Evolutionary conservation across 1,139 yeast species (phyloP), one percentile per base, ranked within the genome.

Genomic region (Sugiyamaella pinicola): DNA sequence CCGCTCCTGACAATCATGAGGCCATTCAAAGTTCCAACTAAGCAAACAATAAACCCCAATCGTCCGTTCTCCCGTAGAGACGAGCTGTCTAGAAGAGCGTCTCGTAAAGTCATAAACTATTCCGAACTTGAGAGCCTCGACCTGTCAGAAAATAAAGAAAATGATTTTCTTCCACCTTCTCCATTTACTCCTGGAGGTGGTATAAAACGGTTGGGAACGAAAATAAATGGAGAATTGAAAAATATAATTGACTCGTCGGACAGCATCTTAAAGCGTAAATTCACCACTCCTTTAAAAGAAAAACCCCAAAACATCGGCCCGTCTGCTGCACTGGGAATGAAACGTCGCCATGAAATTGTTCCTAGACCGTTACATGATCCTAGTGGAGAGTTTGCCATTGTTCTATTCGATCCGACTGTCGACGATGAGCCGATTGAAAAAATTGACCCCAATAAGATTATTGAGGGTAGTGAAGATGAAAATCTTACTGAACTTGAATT

Each of bases 331-430:
- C 73, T 91, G 55, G 98, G 98, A 0, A 89, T 90, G 51, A 80
- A 85, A 57, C 80, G 85, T 38, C 82, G 83, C 59, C 79, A 84
- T 0, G 76, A 81, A 2, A 69, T 87, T 46, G 88, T 90, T 13
- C 96, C 99, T 2, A 74, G 93, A 54, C 96, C 99, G 0, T 75
- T 93, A 15, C 95, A 91, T 66, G 99, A 93, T 70, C 99, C 99
- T 0, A 78, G 85, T 50, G 89, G 86, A 57, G 98, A 93, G 68
- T 85, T 89, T 66, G 98, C 99, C 0, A 89, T 95, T 52, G 98
- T 93, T 1, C 74, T 93, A 46, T 93, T 89, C 64, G 99, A 93
- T 67, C 99, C 99, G 0, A 88, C 98, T 0, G 84, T 91, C 3
- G 96, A 87, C 64, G 76, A 78, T 18, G 61, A 61, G 43, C 60